Conservation (phyloP, 2,329 filamentous ascomycete genomes). For the Microdochium trichocladiopsis region DNA sequence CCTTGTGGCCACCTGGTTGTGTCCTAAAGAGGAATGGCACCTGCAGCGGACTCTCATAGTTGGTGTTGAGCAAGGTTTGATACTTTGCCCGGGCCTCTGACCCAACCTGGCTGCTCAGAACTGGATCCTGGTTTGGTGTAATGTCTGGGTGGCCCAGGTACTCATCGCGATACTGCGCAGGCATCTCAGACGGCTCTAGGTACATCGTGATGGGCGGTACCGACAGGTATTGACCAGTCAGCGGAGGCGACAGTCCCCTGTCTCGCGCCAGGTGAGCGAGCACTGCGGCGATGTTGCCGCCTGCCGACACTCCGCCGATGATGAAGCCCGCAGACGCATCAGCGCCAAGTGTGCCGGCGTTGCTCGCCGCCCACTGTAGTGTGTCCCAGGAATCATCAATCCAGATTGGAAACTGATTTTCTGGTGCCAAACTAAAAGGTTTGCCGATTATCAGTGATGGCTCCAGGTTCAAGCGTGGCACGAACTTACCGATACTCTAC, state of each 20-base stretch:
- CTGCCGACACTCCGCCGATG: conserved; percentile 40
- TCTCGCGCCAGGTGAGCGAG: conserved; percentile 30
- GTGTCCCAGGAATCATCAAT: conserved; percentile 36
- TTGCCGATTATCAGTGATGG: neutral
- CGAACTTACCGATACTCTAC: conserved; percentile 27
- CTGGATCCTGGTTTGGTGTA: conserved; percentile 12
- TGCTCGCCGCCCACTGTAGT: conserved; percentile 31
- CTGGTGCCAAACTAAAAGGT: conserved; percentile 29
- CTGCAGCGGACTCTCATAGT: conserved; percentile 8
- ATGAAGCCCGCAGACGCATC: conserved; percentile 37
- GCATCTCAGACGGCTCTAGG: conserved; percentile 8
- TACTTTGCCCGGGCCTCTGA: neutral
- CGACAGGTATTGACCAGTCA: conserved; percentile 38
- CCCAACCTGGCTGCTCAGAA: conserved; percentile 5
- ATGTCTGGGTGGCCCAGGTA: conserved; percentile 16
- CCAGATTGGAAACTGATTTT: conserved; percentile 35
- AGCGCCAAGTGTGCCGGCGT: conserved; percentile 28
- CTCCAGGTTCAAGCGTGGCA: neutral
- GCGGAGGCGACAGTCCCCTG: conserved; percentile 28
- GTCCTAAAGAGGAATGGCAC: conserved; percentile 12
- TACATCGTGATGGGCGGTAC: conserved; percentile 26
- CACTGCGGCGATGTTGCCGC: conserved; percentile 29
- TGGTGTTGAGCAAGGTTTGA: neutral
- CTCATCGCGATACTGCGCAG: conserved; percentile 14
- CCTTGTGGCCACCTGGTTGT: conserved; percentile 13